Percentiles rank a stretch among this genome's conserved stretches.
Conservation (phyloP, 164 flowering plant species). For the Aristolochia californica region DNA sequence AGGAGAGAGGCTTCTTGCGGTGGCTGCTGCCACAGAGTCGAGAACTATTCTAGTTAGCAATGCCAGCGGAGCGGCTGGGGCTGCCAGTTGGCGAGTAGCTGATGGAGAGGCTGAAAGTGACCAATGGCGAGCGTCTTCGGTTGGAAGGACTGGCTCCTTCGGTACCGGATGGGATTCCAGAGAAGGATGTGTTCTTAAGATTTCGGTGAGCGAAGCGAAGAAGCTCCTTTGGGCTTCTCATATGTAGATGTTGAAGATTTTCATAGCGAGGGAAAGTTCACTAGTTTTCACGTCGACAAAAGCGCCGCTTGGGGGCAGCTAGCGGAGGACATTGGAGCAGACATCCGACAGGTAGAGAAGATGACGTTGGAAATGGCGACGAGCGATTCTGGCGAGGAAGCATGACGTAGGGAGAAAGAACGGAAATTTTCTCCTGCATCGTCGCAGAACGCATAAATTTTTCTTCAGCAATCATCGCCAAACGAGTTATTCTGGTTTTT, state of each 20-base stretch:
- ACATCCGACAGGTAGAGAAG: no score
- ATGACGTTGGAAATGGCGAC: no score
- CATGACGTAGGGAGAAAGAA: no score
- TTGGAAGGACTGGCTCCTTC: conserved; percentile 45
- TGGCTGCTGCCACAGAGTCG: conserved; percentile 38
- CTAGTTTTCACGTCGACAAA: no score
- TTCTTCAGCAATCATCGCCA: no score
- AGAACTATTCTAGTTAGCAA: conserved; percentile 19
- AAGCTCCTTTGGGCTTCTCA: conserved; percentile 52
- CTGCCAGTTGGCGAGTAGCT: conserved; percentile 33
- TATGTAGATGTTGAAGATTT: conserved; percentile 54
- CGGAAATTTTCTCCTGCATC: no score
- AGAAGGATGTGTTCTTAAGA: not conserved
- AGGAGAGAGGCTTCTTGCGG: conserved; percentile 27
- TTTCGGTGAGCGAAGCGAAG: conserved; percentile 47
- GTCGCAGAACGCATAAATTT: no score
- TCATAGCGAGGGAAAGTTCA: no score
- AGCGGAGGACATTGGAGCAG: no score
- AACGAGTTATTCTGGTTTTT: no score
- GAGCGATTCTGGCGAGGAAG: no score
- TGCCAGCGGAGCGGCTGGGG: conserved; percentile 20
- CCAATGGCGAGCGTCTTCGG: conserved; percentile 43
- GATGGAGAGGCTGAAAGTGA: conserved; percentile 36
- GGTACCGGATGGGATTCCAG: conserved; percentile 1
- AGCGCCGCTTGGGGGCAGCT: no score